These are phyloP conservation scores for Myxozyma neotropica DNA, from an alignment of 805 yeast genomes.

Conservation along the genomic window DNA sequence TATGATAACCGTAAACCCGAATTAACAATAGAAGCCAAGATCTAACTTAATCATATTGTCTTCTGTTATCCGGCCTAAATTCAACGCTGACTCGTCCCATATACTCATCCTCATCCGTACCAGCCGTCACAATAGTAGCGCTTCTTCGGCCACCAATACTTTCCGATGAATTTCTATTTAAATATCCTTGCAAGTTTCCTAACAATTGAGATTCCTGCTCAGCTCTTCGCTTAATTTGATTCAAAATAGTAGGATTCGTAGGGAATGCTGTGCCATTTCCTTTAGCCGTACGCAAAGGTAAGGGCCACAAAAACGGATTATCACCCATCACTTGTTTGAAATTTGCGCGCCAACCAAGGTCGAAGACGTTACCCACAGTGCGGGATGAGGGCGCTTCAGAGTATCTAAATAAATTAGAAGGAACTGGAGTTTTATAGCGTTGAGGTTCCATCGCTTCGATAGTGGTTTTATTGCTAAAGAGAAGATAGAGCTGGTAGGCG, in stretches of 20 bases:
- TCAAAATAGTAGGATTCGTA: constrained; percentile 38
- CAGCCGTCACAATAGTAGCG: constrained; percentile 13
- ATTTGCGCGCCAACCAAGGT: constrained; percentile 66
- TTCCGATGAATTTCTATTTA: constrained; percentile 8
- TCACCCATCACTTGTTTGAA: constrained; percentile 77
- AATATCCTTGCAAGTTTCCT: constrained; percentile 18
- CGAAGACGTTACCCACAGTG: constrained; percentile 67
- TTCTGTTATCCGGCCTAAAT: constrained; percentile 16
- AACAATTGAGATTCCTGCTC: constrained; percentile 39
- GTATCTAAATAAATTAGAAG: constrained; percentile 42
- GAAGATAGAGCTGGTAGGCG: constrained; percentile 52
- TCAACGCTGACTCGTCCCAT: constrained; percentile 32
- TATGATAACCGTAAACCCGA: too few species aligned
- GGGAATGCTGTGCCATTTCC: constrained; percentile 44
- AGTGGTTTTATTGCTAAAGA: constrained; percentile 72
- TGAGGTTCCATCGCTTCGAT: constrained; percentile 61
- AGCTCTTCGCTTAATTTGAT: constrained; percentile 41
- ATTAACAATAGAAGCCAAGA: too few species aligned
- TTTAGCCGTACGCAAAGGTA: constrained; percentile 57
- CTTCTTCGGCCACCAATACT: background rate
- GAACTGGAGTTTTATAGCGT: constrained; percentile 44
- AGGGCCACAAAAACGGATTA: constrained; percentile 64
- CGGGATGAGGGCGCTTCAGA: constrained; percentile 50
- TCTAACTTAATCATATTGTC: background rate
- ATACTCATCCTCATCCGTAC: constrained; percentile 23